Conservation (phyloP, 2,329 filamentous ascomycete genomes). For the Malbranchea cinnamomea region DNA sequence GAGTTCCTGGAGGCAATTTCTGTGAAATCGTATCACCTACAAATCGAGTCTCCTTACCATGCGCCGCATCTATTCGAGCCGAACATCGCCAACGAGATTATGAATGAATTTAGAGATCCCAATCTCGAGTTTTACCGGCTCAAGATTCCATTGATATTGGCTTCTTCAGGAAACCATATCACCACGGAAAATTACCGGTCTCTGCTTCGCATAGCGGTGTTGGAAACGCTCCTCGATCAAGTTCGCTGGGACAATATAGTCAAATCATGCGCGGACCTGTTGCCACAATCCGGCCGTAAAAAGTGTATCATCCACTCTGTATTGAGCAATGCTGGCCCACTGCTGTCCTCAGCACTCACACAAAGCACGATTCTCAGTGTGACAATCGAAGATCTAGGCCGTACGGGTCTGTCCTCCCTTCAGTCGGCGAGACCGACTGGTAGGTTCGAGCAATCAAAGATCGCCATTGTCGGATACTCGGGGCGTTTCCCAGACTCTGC, state of each 20-base stretch:
- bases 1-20: constrained; percentile 2
- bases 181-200: not conserved
- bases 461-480: constrained; percentile 16
- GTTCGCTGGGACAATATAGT: not conserved
- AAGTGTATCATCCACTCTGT: constrained; percentile 1
- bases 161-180: not conserved
- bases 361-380: constrained; percentile 4
- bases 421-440: constrained; percentile 2
- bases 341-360: not conserved
- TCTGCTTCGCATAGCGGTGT: not conserved
- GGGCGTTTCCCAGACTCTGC: constrained; percentile 12
- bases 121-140: not conserved
- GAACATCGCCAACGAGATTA: constrained; percentile 2
- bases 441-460: constrained; percentile 11
- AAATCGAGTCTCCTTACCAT: constrained; percentile 10
- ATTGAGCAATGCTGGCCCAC: no score
- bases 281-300: not conserved
- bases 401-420: no score
- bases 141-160: not conserved
- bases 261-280: not conserved
- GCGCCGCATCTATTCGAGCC: constrained; percentile 7
- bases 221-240: not conserved
- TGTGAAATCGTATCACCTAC: constrained; percentile 3
- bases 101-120: constrained; percentile 1
- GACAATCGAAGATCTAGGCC: constrained; percentile 1